Evolutionary conservation across 2,329 filamentous ascomycete genomes (phyloP), one percentile per base, ranked within the genome.

Genomic region (Trichoderma hamatum): DNA sequence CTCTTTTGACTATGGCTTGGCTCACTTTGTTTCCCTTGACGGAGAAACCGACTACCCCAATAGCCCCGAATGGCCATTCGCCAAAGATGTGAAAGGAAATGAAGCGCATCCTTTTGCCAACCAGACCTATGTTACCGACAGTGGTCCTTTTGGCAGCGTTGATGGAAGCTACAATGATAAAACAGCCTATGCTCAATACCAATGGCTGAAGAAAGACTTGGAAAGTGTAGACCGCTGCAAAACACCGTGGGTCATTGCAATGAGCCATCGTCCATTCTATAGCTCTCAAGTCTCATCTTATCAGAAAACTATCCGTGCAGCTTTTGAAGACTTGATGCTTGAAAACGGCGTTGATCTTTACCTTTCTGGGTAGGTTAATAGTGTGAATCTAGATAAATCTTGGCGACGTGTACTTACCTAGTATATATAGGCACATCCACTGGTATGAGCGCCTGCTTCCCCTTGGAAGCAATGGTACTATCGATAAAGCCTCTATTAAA

Each of bases 371-470:
- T 65, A 65, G 19, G 51, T 39, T 4, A 14, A 32, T 3, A n/a
- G 7, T 36, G 19, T 6, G 46, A 1, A 24, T 7, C 24, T 52
- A 10, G 2, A 3, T 9, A 3, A 24, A 7, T 14, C 9, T 34
- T 24, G 43, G 16, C 19, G 3, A 13, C 24, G 9, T 28, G 5
- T 32, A 21, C 34, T 65, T 13, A 65, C 34, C n/a, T 65, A 13
- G 5, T 56, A 5, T 13, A 13, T n/a, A 30, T 32, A 65, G 62
- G 43, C 62, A 65, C 51, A 56, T 65, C 16, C 62, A 65, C 34
- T 65, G 62, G 62, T 65, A 65, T 36, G 62, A 65, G 14, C 62
- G 62, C 26, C 62, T 65, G 52, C 62, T 65, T 46, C 62, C 62
- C 32, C 62, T 65, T 28, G 51, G 62, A 24, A 55, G 13, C 26